Base-by-base conservation (phyloP, 306 rosid genomes). In the Astragalus membranaceus region DNA sequence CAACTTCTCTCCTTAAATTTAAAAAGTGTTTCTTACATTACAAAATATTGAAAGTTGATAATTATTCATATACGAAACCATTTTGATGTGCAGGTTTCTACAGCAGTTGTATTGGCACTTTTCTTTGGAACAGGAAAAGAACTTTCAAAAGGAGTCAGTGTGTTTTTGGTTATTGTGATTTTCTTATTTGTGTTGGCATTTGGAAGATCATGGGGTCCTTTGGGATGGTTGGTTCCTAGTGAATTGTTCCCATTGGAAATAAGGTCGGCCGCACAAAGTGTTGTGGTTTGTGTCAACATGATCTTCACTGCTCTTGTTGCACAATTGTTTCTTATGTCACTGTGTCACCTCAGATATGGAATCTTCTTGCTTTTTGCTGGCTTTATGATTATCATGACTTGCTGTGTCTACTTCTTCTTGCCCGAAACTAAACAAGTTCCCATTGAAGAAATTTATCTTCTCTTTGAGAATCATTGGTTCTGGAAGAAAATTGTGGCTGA, bases 131-230 rank as follows among this genome's bases (percentile, higher is more conserved):
- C 85, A 51, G 85, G 85, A 8, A 81, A 82, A 72, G 23, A 32
- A 39, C 85, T 90, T 4, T 60, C 98, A 3, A 85, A 75, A 57
- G 96, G 89, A 12, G 37, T 80, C 6, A 88, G 93, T 5, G 12
- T 86, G 37, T 79, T 88, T 65, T 85, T 92, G 23, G 98, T 89
- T 13, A 20, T 92, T 11, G 67, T 85, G 75, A 87, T 92, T 0
- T 89, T 84, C 75, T 2, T 83, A 5, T 93, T 90, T 44, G 98
- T 93, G 37, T 79, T 93, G 80, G 96, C 88, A 42, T 93, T 83
- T 72, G 98, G 96, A 79, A 88, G 98, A 81, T 88, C 98, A 0
- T 90, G 93, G 98, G 96, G 96, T 48, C 98, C 96, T 5, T 43
- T 93, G 44, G 96, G 91, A n/a, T 93, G 98, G 96, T 60, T 92